phyloP scores from a whole-genome alignment of 2,329 filamentous ascomycete genomes.

The Penicillium corylophilum region DNA sequence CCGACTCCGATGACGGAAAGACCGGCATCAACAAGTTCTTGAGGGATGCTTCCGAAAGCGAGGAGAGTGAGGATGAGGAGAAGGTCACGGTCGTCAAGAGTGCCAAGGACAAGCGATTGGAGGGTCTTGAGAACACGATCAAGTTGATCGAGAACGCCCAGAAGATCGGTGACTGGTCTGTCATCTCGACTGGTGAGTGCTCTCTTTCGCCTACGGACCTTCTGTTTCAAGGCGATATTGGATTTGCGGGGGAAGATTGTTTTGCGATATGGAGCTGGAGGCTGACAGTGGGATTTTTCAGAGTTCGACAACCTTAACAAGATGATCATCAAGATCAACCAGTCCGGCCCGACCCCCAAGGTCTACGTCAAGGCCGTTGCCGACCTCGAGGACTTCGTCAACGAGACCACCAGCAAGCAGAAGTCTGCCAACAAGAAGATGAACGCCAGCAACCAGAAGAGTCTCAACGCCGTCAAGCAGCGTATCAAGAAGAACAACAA shows the following conservation, averaged over 20 bases:
- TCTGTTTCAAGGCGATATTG: not conserved
- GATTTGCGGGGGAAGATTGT: not conserved
- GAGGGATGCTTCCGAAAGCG: conserved; percentile 72
- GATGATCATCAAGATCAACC: conserved; percentile 74
- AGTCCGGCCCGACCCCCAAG: conserved; percentile 79
- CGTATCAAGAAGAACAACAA: conserved; percentile 99
- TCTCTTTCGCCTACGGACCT: not conserved
- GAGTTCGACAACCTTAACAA: conserved; percentile 95
- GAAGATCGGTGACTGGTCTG: conserved; percentile 97
- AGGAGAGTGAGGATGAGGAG: conserved; percentile 82
- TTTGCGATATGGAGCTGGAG: conserved; percentile 3
- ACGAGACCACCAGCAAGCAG: conserved; percentile 90
- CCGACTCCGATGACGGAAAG: conserved; percentile 57
- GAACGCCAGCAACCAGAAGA: conserved; percentile 92
- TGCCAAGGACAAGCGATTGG: conserved; percentile 94
- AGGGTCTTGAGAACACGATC: conserved; percentile 88
- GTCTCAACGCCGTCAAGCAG: conserved; percentile 95
- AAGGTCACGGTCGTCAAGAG: conserved; percentile 86
- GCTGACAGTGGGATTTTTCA: conserved; percentile 40
- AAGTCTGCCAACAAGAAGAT: conserved; percentile 98
- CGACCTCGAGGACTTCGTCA: conserved; percentile 91
- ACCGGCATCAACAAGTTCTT: conserved; percentile 81
- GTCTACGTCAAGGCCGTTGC: conserved; percentile 88
- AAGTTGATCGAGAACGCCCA: conserved; percentile 92
- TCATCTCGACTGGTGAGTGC: conserved; percentile 77